These are phyloP conservation scores for Aspergillus aculeatinus DNA, from an alignment of 2,329 filamentous ascomycete genomes.

Conservation along the genomic window DNA sequence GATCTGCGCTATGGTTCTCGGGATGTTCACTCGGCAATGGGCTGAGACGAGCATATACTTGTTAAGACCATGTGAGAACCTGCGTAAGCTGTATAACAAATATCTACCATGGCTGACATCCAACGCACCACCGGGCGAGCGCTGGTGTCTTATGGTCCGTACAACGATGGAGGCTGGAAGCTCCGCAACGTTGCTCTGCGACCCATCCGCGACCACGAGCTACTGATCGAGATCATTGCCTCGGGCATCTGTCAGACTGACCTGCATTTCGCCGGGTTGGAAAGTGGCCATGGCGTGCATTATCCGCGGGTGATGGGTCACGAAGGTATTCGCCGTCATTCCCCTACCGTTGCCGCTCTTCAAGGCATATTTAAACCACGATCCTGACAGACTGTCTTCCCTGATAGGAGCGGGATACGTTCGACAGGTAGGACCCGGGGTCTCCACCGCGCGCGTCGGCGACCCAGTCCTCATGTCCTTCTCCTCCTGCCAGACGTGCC, in stretches of 20 bases:
- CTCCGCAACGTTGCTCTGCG: slow-evolving; percentile 14
- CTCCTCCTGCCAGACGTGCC: slow-evolving; percentile 48
- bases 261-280: slow-evolving; percentile 46
- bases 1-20: neutral
- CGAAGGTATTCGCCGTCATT: slow-evolving; percentile 42
- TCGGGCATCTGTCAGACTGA: slow-evolving; percentile 59
- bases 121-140: slow-evolving; percentile 1
- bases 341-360: neutral
- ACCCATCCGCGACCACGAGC: slow-evolving; percentile 42
- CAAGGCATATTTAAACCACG: neutral
- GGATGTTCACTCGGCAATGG: neutral
- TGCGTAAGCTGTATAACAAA: neutral
- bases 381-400: neutral
- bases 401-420: slow-evolving; percentile 47
- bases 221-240: slow-evolving; percentile 55
- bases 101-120: neutral
- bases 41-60: neutral
- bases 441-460: slow-evolving; percentile 44
- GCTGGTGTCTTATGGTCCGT: slow-evolving; percentile 17
- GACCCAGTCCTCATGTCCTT: slow-evolving; percentile 52
- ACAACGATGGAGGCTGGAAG: slow-evolving; percentile 17
- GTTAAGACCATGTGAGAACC: neutral
- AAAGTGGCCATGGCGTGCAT: slow-evolving; percentile 36
- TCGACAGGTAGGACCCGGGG: slow-evolving; percentile 42
- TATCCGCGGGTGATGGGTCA: slow-evolving; percentile 55